Evolutionary conservation across 257 asterid species (phyloP), one percentile per base, ranked within the genome.

Genomic region (Solanum pimpinellifolium): DNA sequence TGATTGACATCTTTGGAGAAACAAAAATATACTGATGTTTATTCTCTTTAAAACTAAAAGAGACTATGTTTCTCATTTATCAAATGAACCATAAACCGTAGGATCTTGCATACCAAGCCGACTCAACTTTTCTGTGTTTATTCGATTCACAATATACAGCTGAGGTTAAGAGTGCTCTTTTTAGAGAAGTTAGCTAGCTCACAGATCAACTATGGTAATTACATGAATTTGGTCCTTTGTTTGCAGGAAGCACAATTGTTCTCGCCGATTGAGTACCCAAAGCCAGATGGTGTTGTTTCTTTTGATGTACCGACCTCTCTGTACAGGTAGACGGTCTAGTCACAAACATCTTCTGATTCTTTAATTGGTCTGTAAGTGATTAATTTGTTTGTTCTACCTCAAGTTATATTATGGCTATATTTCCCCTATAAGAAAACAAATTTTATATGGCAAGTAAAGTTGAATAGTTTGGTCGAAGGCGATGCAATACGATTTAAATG

Each of bases 261-360:
- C 91, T 89, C 86, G 75, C 94, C 94, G 87, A 93, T 94, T 76
- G 91, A 92, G 88, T 97, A 97, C 92, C 96, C 98, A 73, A 97
- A 97, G 92, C 98, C 98, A 41, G 98, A 97, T 89, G 97, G 96
- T 33, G 92, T 90, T 84, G 83, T 97, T 87, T 93, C 99, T 60
- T 97, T 97, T 89, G 98, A 97, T 87, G 88, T 97, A 65, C 93
- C 97, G 39, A 95, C 98, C 59, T 94, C 99, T 85, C 87, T 95
- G 90, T 97, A 95, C 93, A 88, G 98, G 99, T 95, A 92, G 66
- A 49, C 73, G 59, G 84, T 88, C 92, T 84, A 78, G 47, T 60
- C 46, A 49, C 7, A 6, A 49, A 31, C 44, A 29, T 49, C 56
- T 78, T 62, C 76, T 49, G 84, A 33, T 29, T 46, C 29, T 47